Evolutionary conservation across 306 rosid genomes (phyloP).

Genomic region (Sicyos edulis): DNA sequence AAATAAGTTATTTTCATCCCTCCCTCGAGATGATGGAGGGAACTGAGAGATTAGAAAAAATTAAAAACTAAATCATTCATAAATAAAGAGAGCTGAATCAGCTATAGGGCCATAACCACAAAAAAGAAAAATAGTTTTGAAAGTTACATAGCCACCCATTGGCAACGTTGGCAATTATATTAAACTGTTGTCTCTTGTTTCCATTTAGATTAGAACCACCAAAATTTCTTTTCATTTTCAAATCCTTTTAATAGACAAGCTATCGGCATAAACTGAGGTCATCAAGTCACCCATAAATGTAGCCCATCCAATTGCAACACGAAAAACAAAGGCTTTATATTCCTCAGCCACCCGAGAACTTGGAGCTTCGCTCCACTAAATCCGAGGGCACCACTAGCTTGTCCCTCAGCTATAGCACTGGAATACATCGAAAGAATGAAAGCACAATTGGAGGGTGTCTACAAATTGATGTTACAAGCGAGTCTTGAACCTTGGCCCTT

Average conservation of each 20-base stretch:
- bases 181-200: not conserved
- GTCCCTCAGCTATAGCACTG: too few species aligned
- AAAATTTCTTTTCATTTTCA: not conserved
- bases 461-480: too few species aligned
- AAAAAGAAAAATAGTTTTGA: not conserved
- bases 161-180: not conserved
- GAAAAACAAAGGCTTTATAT: not conserved
- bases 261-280: not conserved
- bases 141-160: not conserved
- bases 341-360: not conserved
- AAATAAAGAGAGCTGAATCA: not conserved
- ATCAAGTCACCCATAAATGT: not conserved
- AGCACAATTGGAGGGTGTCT: too few species aligned
- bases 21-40: not conserved
- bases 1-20: not conserved
- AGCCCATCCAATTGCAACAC: not conserved
- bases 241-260: not conserved
- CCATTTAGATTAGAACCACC: not conserved
- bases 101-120: not conserved
- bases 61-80: not conserved
- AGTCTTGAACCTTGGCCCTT: too few species aligned
- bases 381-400: too few species aligned
- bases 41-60: not conserved
- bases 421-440: too few species aligned
- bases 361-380: too few species aligned